phyloP scores from a whole-genome alignment of 2,329 filamentous ascomycete genomes.

The Rhynchosporium secalis region DNA sequence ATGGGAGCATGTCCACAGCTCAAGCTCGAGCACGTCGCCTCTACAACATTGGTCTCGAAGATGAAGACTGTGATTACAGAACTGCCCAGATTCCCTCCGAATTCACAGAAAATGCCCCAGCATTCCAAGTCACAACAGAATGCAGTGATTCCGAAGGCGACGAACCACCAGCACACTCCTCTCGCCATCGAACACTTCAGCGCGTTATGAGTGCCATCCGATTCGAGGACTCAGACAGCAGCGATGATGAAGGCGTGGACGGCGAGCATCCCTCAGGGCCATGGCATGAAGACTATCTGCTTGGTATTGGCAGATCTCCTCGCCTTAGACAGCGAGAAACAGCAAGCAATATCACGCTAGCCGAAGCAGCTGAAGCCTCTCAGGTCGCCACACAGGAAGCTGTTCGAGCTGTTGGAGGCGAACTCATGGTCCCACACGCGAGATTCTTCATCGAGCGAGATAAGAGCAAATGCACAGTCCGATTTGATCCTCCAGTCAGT shows the following conservation, averaged over 20 bases:
- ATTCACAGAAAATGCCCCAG: conserved; percentile 49
- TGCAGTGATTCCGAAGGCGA: conserved; percentile 60
- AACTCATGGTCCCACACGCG: conserved; percentile 70
- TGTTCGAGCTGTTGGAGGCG: conserved; percentile 56
- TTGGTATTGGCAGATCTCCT: conserved; percentile 20
- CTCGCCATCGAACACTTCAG: conserved; percentile 47
- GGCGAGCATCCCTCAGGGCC: conserved; percentile 10
- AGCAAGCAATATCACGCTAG: conserved; percentile 38
- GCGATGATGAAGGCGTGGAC: conserved; percentile 26
- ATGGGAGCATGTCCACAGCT: conserved; percentile 48
- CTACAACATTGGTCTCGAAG: conserved; percentile 44
- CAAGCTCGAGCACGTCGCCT: conserved; percentile 48
- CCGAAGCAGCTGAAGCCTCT: conserved; percentile 36
- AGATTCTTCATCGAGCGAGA: conserved; percentile 80
- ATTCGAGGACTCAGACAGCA: conserved; percentile 48
- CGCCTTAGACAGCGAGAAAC: conserved; percentile 33
- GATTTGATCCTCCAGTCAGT: conserved; percentile 79
- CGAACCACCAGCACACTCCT: conserved; percentile 21
- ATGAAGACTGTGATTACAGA: conserved; percentile 45
- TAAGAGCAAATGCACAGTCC: conserved; percentile 83
- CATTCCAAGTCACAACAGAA: conserved; percentile 58
- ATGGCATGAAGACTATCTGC: conserved; percentile 33
- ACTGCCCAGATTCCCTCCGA: conserved; percentile 58
- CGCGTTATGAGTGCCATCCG: conserved; percentile 53
- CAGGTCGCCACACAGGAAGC: conserved; percentile 58